Percentiles rank a stretch among this genome's conserved stretches.
phyloP scores from a whole-genome alignment of 805 yeast genomes.

The Teunomyces stri region DNA sequence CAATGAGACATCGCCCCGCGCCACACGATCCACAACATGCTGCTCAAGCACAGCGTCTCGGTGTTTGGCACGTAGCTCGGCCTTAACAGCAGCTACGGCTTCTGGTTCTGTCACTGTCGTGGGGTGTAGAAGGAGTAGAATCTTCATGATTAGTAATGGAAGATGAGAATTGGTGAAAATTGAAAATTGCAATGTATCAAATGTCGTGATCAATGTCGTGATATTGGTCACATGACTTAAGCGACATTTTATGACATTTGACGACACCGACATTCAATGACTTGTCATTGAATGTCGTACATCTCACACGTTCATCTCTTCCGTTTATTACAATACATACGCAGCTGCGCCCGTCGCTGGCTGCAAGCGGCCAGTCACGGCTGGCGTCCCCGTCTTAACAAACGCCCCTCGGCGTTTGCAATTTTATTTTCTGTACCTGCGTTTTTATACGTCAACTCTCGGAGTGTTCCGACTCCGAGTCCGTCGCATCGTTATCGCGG shows the following conservation, averaged over 20 bases:
- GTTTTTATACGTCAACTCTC: not conserved
- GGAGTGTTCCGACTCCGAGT: constrained; percentile 11
- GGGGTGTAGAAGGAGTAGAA: constrained; percentile 60
- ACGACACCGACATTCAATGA: too few relatives aligned
- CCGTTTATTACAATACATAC: too few relatives aligned
- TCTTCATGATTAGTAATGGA: constrained; percentile 11
- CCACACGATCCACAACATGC: constrained; percentile 57
- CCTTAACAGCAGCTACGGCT: constrained; percentile 41
- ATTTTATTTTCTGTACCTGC: not conserved
- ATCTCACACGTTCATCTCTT: too few relatives aligned
- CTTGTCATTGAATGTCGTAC: too few relatives aligned
- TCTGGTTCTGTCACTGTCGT: constrained; percentile 59
- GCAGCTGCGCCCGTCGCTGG: too few relatives aligned
- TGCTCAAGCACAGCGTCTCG: constrained; percentile 38
- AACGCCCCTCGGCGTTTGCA: not conserved
- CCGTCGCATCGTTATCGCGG: constrained; percentile 14
- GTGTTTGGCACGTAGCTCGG: constrained; percentile 19
- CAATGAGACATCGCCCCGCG: constrained; percentile 44
- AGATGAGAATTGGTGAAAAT: not conserved
- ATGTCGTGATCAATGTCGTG: too few relatives aligned
- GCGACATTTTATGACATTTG: too few relatives aligned
- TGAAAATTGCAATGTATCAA: too few relatives aligned
- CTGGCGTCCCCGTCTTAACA: too few relatives aligned
- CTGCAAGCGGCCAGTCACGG: too few relatives aligned
- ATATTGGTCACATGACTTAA: too few relatives aligned